A percentile compares a stretch with the other conserved stretches of the same genome.
Conservation (phyloP, 176 grass and related monocot species). For the Themeda triandra region DNA sequence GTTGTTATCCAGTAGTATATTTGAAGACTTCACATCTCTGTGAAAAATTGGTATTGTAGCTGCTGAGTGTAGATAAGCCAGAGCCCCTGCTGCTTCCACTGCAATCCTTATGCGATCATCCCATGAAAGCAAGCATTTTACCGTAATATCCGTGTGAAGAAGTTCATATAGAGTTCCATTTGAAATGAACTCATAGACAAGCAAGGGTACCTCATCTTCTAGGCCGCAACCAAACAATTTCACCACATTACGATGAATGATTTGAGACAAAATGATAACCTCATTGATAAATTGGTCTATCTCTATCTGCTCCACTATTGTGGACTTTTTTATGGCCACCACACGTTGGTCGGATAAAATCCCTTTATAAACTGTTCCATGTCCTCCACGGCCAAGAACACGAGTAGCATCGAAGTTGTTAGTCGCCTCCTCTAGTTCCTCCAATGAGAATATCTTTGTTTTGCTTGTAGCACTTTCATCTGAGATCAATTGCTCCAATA, state of each 20-base stretch:
- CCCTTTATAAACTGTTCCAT: slow-evolving; percentile 51
- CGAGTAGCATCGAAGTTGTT: slow-evolving; percentile 32
- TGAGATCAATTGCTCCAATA: slow-evolving; percentile 24
- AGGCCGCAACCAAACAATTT: slow-evolving; percentile 53
- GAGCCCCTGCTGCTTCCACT: slow-evolving; percentile 18
- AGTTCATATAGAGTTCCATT: slow-evolving; percentile 40
- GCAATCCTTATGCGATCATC: slow-evolving; percentile 42
- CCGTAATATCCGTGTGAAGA: not conserved
- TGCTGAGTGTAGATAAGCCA: slow-evolving; percentile 51
- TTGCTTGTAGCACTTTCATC: not conserved
- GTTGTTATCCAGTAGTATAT: slow-evolving; percentile 39
- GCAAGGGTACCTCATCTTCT: slow-evolving; percentile 38
- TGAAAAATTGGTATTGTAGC: slow-evolving; percentile 51
- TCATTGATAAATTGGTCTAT: slow-evolving; percentile 60
- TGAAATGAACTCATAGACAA: slow-evolving; percentile 64
- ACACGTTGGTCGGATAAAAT: slow-evolving; percentile 25
- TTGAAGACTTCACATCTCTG: slow-evolving; percentile 51
- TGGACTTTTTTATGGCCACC: slow-evolving; percentile 50
- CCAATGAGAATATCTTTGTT: slow-evolving; percentile 40
- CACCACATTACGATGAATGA: slow-evolving; percentile 49
- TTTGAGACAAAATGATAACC: slow-evolving; percentile 47
- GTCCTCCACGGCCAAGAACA: slow-evolving; percentile 43
- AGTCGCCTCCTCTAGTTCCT: slow-evolving; percentile 48
- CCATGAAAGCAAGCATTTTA: slow-evolving; percentile 27
- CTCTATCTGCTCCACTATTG: slow-evolving; percentile 34